Base-by-base conservation (phyloP, 129 eudicot species). In the Flaveria robusta region DNA sequence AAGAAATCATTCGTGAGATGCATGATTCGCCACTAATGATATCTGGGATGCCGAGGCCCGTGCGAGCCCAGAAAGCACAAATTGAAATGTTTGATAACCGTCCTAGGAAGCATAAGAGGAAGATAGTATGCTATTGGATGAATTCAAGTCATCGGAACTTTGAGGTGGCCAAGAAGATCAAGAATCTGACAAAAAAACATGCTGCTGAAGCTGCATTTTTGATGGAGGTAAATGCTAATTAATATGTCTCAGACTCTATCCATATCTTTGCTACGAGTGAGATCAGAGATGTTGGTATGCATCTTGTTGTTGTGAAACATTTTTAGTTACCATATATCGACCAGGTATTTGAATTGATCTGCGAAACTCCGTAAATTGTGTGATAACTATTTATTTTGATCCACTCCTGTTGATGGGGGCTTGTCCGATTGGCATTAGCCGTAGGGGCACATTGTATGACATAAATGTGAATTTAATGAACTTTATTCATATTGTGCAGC, bases 11-110 rank as follows among this genome's bases (percentile, higher is more conserved):
- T 0, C 34, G 4, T 3, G 86, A 72, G 64, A 70, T 82, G 47
- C 18, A 51, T 1, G 70, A 81, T 3, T 73, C 74, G 49, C 96
- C 97, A 0, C 82, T 93, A 64, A 90, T 90, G 98, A 83, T 90
- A 42, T 82, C 76, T 14, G 97, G 97, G 26, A 93, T 93, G 98
- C 98, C 97, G 12, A 87, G 98, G 85, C 97, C 98, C n/a, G 90
- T 88, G 19, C 87, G 97, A 70, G 96, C 87, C 13, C 76, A 55
- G 19, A 51, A 83, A 43, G 98, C 98, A 3, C 77, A 63, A 45
- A 18, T 43, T 0, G 91, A 82, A 81, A 93, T 90, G 96, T 93
- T 88, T 49, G 91, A 80, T 41, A 86, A 85, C 20, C 93, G 90
- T 11, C 98, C 97, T 3, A 86, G 72, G 58, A 82, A 77, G 78